Evolutionary conservation across 805 yeast genomes (phyloP), one percentile per base, ranked within the genome.

Genomic region (Starmera amethionina): DNA sequence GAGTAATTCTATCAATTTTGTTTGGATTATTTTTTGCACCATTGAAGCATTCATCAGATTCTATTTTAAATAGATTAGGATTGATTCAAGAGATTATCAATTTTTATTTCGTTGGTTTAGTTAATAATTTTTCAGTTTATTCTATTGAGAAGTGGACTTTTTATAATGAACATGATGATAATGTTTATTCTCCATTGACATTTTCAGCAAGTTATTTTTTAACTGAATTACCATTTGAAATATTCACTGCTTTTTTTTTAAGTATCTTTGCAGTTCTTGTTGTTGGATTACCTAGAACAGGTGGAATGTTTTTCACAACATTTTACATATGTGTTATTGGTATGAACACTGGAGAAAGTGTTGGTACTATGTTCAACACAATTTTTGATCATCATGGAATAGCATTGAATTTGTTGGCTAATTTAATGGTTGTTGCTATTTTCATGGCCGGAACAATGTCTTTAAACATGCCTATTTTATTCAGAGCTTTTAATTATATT

Each of bases 391-490:
- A 84, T 51, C 72, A 83, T 30, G 95, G 94, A 0, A 72, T 85
- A 48, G 90, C 89, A 1, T 75, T 83, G 14, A 83, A 81, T 53
- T 60, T 83, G 5, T 73, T 85, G 33, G 72, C 88, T 0, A 70
- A 75, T 12, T 55, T 81, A 30, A 62, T 82, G 40, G 73, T 82
- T 4, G 62, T 83, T 36, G 89, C 88, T 12, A 74, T 81, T 10
- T 73, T 81, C 47, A 82, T 86, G 90, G 81, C 84, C 1, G 95
- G 95, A 4, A 64, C 87, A 7, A 68, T 85, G 76, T 81, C 95
- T 0, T 63, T 82, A 49, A 67, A 77, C 15, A 73, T 85, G 79
- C 83, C 83, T n/a, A 63, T 63, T 2, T 75, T 85, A 33, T 68
- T 85, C 53, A 67, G 67, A 46, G 93, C 77, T 0, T 60, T 81